phyloP scores from a whole-genome alignment of 2,329 filamentous ascomycete genomes.

The Thermochaetoides dissita region DNA sequence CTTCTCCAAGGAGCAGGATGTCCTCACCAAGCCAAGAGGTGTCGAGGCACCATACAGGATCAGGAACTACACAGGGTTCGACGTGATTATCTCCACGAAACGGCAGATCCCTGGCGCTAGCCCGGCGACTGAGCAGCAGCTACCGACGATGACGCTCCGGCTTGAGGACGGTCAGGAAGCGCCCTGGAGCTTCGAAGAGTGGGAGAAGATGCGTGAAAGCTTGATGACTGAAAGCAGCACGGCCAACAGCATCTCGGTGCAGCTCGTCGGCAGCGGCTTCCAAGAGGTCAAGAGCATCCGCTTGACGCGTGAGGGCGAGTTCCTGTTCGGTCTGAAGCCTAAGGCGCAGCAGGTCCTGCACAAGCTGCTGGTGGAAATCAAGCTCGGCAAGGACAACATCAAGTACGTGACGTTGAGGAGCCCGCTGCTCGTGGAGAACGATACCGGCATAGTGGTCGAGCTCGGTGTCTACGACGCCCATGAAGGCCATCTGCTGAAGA shows the following conservation, averaged over 20 bases:
- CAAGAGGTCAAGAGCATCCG: constrained; percentile 78
- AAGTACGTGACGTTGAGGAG: constrained; percentile 96
- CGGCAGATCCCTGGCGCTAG: constrained; percentile 38
- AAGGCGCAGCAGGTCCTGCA: constrained; percentile 76
- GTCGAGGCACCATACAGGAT: constrained; percentile 87
- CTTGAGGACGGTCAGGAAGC: constrained; percentile 80
- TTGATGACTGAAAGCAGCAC: constrained; percentile 70
- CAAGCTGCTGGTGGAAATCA: constrained; percentile 81
- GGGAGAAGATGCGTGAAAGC: constrained; percentile 89
- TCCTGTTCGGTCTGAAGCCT: constrained; percentile 75
- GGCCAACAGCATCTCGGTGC: constrained; percentile 61
- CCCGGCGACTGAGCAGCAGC: constrained; percentile 38
- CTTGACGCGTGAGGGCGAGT: constrained; percentile 88
- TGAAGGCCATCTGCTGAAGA: constrained; percentile 83
- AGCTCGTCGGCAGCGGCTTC: constrained; percentile 86
- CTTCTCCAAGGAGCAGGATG: constrained; percentile 74
- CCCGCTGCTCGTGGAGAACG: constrained; percentile 83
- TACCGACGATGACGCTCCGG: constrained; percentile 39
- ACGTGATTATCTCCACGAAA: constrained; percentile 71
- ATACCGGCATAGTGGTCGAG: constrained; percentile 91
- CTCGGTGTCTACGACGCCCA: constrained; percentile 78
- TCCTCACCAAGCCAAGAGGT: constrained; percentile 82
- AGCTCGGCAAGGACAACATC: constrained; percentile 83
- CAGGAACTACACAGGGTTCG: constrained; percentile 90
- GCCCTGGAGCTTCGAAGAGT: constrained; percentile 94